Evolutionary conservation across 1,139 yeast species (phyloP).

Genomic region (Zygosaccharomyces sapae): DNA sequence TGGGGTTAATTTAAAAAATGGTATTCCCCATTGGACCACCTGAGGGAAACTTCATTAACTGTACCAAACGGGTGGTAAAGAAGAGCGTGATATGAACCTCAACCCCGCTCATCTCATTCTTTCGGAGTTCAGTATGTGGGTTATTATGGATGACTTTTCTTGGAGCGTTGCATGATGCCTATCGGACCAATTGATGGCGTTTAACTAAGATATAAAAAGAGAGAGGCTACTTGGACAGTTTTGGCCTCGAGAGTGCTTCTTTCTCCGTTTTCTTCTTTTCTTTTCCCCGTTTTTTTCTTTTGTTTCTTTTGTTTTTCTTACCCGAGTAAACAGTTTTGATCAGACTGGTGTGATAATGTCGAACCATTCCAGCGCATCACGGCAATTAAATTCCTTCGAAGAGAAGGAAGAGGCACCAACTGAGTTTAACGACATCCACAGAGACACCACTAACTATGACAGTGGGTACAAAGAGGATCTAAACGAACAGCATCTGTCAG

Average conservation of each 20-base stretch:
- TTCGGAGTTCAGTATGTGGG: not conserved
- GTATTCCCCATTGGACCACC: not conserved
- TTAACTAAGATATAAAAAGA: not conserved
- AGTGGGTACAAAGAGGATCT: not conserved
- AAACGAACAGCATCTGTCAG: not conserved
- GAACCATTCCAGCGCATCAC: not conserved
- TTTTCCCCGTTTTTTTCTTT: too few species aligned
- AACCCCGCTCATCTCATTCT: not conserved
- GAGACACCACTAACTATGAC: not conserved
- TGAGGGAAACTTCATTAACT: not conserved
- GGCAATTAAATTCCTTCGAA: not conserved
- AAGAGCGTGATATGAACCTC: not conserved
- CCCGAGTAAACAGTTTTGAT: too few species aligned
- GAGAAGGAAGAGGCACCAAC: not conserved
- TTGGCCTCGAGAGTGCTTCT: too few species aligned
- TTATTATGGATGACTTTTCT: not conserved
- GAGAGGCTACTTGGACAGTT: not conserved
- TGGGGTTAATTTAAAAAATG: too few species aligned
- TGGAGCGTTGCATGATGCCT: not conserved
- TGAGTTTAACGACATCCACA: not conserved
- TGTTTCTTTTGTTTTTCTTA: too few species aligned
- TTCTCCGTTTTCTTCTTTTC: not conserved
- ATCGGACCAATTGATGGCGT: not conserved
- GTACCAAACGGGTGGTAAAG: not conserved
- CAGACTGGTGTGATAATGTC: not conserved